Base-by-base conservation (phyloP, 371 early-diverging fungal genomes). In the Mucor racemosus region DNA sequence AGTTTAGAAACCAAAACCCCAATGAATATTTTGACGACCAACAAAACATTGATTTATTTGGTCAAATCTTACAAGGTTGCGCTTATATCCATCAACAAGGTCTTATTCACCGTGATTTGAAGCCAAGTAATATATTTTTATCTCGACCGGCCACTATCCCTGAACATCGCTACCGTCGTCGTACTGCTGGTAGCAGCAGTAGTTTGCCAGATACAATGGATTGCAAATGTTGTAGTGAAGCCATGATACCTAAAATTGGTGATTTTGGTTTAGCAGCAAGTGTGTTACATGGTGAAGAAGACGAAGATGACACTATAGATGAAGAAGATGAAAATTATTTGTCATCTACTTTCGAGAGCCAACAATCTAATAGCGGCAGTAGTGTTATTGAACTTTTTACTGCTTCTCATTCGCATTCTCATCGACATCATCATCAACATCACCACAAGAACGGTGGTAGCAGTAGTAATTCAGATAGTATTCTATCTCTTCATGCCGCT, bases 191-290 rank as follows among this genome's bases (percentile, higher is more conserved):
- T 53, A 6, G 13, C 9, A 14, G 53, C 14, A 26, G 11, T 1
- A 53, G 53, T 6, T 13, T 53, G 21, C 6, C 13, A 4, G 53
- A 53, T 53, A 5, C 14, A 26, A 26, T 53, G 31, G 14, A 56
- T 9, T 56, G 35, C 36, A 56, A 56, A 14, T 36, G 36, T 35
- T 36, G 56, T 26, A 36, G 36, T 17, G 54, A 62, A n/a, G 38
- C 17, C 11, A 33, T 44, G 38, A 44, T 65, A 19, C 88, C 90
- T 1, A 95, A 91, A 64, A 90, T 95, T 65, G 95, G 96, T 3
- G 96, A 95, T 73, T 95, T 95, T 81, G 96, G 96, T 6, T 77
- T 95, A 56, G 94, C 91, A 10, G 88, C 89, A 1, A 83, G 79
- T 58, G 79, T 87, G 7, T 13, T 68, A 4, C 50, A 57, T 1